phyloP scores from a whole-genome alignment of 257 asterid species.

The Rhazya stricta region DNA sequence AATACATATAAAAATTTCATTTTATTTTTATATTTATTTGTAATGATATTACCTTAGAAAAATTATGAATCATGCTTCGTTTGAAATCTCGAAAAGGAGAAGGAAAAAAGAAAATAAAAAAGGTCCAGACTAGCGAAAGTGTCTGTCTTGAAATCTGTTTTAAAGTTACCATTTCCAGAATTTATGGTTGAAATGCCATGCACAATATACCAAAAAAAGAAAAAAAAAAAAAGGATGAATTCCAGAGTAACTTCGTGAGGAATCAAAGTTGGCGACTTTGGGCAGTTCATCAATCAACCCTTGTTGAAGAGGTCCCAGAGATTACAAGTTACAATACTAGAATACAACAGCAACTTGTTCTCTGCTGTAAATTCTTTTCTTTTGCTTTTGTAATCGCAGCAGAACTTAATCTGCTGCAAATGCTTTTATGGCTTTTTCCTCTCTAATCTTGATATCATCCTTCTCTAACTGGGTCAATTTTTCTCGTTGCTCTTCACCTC shows the following conservation, averaged over 20 bases:
- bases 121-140: no score
- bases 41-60: no score
- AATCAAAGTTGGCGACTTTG: slow-evolving; percentile 3
- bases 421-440: not conserved
- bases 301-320: not conserved
- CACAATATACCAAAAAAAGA: no score
- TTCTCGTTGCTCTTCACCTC: not conserved
- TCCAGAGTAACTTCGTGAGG: not conserved
- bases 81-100: no score
- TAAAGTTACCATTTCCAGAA: no score
- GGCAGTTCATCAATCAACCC: not conserved
- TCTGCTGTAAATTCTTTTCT: not conserved
- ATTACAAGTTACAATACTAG: no score
- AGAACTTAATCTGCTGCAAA: not conserved
- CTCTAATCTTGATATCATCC: not conserved
- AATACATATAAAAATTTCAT: no score
- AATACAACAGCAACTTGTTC: not conserved
- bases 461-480: not conserved
- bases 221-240: not conserved
- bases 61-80: no score
- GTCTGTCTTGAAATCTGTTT: no score
- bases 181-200: no score
- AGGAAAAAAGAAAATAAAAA: no score
- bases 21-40: no score
- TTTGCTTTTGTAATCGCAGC: not conserved